Base-by-base conservation (phyloP, 306 rosid genomes). In the Lathyrus sativus region DNA sequence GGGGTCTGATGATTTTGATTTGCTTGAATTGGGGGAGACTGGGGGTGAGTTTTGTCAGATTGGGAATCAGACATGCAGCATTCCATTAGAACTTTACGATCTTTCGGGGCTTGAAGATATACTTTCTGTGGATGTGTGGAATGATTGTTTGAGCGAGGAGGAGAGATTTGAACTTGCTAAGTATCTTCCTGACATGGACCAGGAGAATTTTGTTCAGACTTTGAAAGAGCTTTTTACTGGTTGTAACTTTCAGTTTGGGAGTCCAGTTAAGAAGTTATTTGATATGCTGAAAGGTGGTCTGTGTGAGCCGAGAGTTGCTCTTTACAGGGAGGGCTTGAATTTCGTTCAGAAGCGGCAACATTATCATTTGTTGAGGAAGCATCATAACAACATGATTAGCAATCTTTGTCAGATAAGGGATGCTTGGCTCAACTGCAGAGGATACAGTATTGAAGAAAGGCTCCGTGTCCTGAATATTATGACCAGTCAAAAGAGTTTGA, bases 1-100 rank as follows among this genome's bases (percentile, higher is more conserved):
- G 0, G 99, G 97, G 65, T 95, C 99, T 3, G 99, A 95, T 77
- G 99, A 95, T 83, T 95, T 89, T 84, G 99, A 95, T 84, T 83
- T 91, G 80, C 82, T 95, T 70, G 97, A 95, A 83, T 80, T 91
- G 83, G 97, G 97, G 54, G 99, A 95, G 74, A 91, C 95, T 0
- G 87, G 95, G 9, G 97, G 85, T 6, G 99, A 95, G 83, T 95
- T 91, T 87, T 95, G 97, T 70, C 99, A 91, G 71, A 79, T 95
- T 74, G 97, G 89, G 80, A 89, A 86, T 62, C 95, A 91, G 81
- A 95, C 97, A 57, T 91, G 99, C 65, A 86, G 88, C 80, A 87
- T 95, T 84, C 97, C 99, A 0, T 78, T 91, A 66, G 99, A 91
- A 77, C 84, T 95, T 3, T 95, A 89, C n/a, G 99, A 95, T 79